Conservation (phyloP, 768 basidiomycete genomes). For the Antrodiella citrinella region DNA sequence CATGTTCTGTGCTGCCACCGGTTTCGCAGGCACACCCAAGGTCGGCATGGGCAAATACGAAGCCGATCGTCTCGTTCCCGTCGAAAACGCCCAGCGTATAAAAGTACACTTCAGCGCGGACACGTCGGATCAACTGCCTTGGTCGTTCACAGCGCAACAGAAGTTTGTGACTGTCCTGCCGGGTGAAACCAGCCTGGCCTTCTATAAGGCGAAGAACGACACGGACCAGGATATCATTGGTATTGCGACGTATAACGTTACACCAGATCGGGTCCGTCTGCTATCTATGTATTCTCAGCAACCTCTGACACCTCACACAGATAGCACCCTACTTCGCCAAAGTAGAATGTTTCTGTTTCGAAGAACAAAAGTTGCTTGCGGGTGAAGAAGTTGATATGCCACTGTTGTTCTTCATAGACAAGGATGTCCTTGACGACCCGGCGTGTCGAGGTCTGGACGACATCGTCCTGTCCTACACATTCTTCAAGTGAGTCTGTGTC, state of each 20-base stretch:
- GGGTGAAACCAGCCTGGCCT: constrained; percentile 93
- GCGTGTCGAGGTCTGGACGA: constrained; percentile 81
- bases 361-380: constrained; percentile 91
- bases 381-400: constrained; percentile 98
- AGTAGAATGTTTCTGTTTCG: constrained; percentile 99
- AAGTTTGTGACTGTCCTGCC: constrained; percentile 85
- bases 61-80: constrained; percentile 75
- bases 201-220: constrained; percentile 88
- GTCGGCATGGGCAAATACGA: constrained; percentile 81
- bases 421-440: constrained; percentile 92
- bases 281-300: neutral
- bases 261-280: constrained; percentile 80
- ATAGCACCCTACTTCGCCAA: constrained; percentile 98
- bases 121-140: constrained; percentile 80
- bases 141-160: constrained; percentile 89
- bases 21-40: constrained; percentile 91
- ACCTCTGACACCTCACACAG: constrained; percentile 33
- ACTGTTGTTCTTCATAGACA: constrained; percentile 97
- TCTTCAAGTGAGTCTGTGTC: constrained; percentile 64
- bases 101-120: constrained; percentile 97
- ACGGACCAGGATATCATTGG: constrained; percentile 88
- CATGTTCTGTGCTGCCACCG: constrained; percentile 96
- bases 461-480: constrained; percentile 92
- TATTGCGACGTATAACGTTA: constrained; percentile 98
- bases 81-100: constrained; percentile 63